Evolutionary conservation across 2,329 filamentous ascomycete species (phyloP).

Genomic region (Colletotrichum eleusines): DNA sequence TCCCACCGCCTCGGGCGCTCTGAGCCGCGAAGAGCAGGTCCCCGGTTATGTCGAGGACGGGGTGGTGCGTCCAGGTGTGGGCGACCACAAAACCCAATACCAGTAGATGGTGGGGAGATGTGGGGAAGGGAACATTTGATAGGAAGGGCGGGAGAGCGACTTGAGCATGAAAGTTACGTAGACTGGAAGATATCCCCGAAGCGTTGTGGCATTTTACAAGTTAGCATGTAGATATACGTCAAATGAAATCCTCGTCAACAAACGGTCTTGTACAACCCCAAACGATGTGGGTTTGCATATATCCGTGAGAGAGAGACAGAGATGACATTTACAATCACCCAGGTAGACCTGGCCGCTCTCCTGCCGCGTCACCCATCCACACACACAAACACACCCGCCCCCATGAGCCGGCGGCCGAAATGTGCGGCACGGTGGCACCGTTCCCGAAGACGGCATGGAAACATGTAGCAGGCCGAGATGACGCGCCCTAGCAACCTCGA

Average conservation of each 20-base stretch:
- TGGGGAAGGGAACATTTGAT: neutral
- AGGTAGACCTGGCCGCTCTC: neutral
- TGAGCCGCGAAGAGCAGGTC: slow-evolving; percentile 31
- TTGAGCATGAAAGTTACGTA: slow-evolving; percentile 4
- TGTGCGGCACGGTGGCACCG: neutral
- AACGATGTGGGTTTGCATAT: neutral
- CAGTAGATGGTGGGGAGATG: slow-evolving; percentile 17
- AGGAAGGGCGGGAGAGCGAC: neutral
- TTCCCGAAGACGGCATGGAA: slow-evolving; percentile 4
- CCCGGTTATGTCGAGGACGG: slow-evolving; percentile 42
- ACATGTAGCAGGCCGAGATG: slow-evolving; percentile 25
- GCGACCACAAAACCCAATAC: slow-evolving; percentile 39
- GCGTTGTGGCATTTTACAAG: slow-evolving; percentile 11
- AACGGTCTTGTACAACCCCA: no score
- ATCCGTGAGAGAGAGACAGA: no score
- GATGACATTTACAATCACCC: neutral
- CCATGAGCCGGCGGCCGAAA: neutral
- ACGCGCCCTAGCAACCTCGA: slow-evolving; percentile 1
- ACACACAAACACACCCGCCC: neutral
- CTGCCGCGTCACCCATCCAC: neutral
- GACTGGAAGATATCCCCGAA: slow-evolving; percentile 26
- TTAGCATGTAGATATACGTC: slow-evolving; percentile 9
- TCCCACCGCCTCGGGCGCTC: slow-evolving; percentile 31
- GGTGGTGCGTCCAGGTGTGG: slow-evolving; percentile 37
- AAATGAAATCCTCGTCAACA: neutral